Base-by-base conservation (phyloP, 2,329 filamentous ascomycete species). In the Sporothrix pseudoabietina region DNA sequence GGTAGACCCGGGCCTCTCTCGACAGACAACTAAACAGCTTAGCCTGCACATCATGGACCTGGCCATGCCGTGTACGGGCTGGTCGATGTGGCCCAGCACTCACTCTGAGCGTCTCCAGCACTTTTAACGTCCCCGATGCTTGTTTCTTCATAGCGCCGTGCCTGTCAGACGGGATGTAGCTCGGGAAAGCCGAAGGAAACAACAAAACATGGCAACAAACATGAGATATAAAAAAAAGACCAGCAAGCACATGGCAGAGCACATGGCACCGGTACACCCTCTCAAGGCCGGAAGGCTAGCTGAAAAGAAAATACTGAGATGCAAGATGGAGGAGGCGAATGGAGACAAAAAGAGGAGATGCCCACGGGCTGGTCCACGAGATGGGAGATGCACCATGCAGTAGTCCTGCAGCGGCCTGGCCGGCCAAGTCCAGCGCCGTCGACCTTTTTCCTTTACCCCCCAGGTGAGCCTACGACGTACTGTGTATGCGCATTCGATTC, bases 341-440 rank as follows among this genome's bases (percentile, higher is more conserved):
- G n/a, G 26, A 26, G 26, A 26, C 26, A 63, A 32, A 26, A 16
- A 19, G 39, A 47, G 39, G 9, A 65, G 22, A 65, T 26, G n/a
- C 59, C 12, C 35, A 35, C 16, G 8, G 32, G 7, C 22, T 12
- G 55, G 41, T n/a, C 16, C 44, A 35, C 22, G 30, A 30, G 63
- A 49, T 57, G 35, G n/a, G 61, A 22, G 6, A 69, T 52, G 47
- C 44, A 69, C 9, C 30, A 54, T 54, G 66, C 44, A 54, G 47
- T 14, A 54, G 30, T 8, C 47, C 66, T 69, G 66, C 66, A 69
- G 66, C 66, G 30, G 66, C 66, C 66, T 54, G 30, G 47, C 66
- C 66, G 66, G 66, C 30, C 47, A 30, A 69, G 47, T 12, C 30
- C 47, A 47, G 52, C 47, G 6, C 22, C 26, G 63, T 19, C 8